Evolutionary conservation across 805 yeast genomes (phyloP).

Genomic region (Cyberlindnera nakhonratchasimensis): DNA sequence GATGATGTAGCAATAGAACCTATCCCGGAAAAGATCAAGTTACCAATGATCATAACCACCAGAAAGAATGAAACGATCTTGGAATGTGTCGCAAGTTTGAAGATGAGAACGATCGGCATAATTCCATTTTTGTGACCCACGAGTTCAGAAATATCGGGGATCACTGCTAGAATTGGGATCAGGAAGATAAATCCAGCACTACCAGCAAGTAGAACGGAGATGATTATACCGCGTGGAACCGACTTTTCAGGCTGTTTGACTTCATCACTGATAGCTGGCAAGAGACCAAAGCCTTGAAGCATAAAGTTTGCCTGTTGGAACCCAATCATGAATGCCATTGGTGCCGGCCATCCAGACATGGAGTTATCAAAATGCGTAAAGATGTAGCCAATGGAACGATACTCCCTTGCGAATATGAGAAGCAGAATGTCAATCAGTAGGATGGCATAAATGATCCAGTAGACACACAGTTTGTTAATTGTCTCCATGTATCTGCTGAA

Average conservation of each 20-base stretch:
- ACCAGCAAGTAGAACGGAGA: conserved; percentile 61
- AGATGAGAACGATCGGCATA: conserved; percentile 76
- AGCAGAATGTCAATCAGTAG: conserved; percentile 62
- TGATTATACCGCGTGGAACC: conserved; percentile 69
- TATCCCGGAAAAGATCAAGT: conserved; percentile 70
- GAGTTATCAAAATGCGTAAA: conserved; percentile 67
- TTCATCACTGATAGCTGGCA: conserved; percentile 80
- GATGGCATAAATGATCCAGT: conserved; percentile 73
- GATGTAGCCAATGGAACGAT: conserved; percentile 56
- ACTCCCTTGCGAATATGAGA: conserved; percentile 51
- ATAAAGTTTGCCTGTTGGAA: conserved; percentile 77
- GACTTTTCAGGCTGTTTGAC: conserved; percentile 70
- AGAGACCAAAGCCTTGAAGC: conserved; percentile 77
- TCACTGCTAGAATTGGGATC: conserved; percentile 64
- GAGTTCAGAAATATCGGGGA: conserved; percentile 59
- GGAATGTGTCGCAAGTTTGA: conserved; percentile 67
- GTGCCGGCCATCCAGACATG: conserved; percentile 72
- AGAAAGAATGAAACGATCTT: conserved; percentile 65
- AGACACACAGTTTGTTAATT: conserved; percentile 65
- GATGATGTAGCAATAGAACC: conserved; percentile 81
- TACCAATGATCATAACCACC: conserved; percentile 62
- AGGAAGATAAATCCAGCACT: conserved; percentile 70
- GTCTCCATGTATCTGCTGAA: conserved; percentile 57
- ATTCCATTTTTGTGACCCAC: conserved; percentile 62
- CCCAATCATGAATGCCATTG: conserved; percentile 71